Conservation (phyloP, 768 basidiomycete species). For the Lentinula lateritia region DNA sequence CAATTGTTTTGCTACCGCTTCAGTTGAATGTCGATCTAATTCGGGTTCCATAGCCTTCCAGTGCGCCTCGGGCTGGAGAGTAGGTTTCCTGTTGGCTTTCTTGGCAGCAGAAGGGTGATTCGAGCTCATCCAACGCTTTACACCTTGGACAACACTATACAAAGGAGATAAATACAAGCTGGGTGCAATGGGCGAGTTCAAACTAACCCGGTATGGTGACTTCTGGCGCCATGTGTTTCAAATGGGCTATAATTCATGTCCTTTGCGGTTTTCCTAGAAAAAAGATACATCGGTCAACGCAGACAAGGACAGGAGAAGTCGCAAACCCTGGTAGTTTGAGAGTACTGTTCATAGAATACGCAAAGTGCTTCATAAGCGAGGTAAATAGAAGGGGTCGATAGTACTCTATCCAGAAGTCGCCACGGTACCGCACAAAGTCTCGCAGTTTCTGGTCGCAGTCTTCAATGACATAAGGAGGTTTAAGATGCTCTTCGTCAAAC, state of each 20-base stretch:
- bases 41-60: constrained; percentile 24
- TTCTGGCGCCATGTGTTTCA: constrained; percentile 45
- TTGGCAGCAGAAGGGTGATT: constrained; percentile 37
- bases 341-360: constrained; percentile 89
- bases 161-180: neutral
- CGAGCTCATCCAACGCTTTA: constrained; percentile 71
- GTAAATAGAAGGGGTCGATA: constrained; percentile 84
- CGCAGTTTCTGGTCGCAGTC: constrained; percentile 60
- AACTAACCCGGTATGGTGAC: constrained; percentile 28
- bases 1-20: constrained; percentile 48
- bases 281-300: neutral
- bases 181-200: neutral
- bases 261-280: constrained; percentile 58
- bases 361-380: constrained; percentile 82
- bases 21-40: constrained; percentile 46
- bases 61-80: constrained; percentile 29
- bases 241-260: constrained; percentile 76
- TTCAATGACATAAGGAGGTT: constrained; percentile 58
- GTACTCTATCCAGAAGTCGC: constrained; percentile 87
- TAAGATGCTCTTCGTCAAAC: constrained; percentile 71
- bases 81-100: constrained; percentile 30
- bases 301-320: constrained; percentile 14
- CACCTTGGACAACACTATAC: constrained; percentile 68
- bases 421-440: constrained; percentile 51
- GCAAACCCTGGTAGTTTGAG: constrained; percentile 71